phyloP scores from a whole-genome alignment of 352 stramenopile genomes.

The Phytophthora agathidicida region DNA sequence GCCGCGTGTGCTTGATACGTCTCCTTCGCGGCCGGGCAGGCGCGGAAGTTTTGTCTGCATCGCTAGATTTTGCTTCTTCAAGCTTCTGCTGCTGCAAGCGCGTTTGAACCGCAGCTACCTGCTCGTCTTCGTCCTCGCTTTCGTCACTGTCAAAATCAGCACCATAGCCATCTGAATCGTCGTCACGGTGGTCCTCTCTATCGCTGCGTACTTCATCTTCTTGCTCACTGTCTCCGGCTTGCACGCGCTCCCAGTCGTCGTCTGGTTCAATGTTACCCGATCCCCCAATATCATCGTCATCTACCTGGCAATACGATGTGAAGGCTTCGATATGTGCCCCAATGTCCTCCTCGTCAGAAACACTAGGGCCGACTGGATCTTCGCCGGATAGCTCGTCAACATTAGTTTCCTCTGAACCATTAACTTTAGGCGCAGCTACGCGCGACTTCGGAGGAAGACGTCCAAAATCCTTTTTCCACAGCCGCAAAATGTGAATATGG shows the following conservation, averaged over 20 bases:
- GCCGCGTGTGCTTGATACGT: constrained; percentile 27
- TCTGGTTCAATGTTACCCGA: constrained; percentile 10
- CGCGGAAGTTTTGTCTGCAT: constrained; percentile 3
- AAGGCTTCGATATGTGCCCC: constrained; percentile 22
- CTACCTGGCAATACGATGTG: constrained; percentile 16
- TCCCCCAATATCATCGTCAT: constrained; percentile 11
- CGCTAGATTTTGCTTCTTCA: constrained; percentile 25
- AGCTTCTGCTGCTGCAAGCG: constrained; percentile 8
- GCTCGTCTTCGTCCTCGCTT: constrained; percentile 50
- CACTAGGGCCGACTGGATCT: constrained; percentile 5
- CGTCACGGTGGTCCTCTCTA: constrained; percentile 11
- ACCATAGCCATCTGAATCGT: constrained; percentile 60
- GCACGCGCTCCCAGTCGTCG: constrained; percentile 41
- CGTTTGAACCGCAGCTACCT: constrained; percentile 2
- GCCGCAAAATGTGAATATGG: constrained; percentile 76
- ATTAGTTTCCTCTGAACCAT: constrained; percentile 15
- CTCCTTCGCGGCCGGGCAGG: constrained; percentile 19
- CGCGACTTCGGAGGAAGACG: constrained; percentile 54
- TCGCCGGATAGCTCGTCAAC: constrained; percentile 12
- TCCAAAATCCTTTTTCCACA: constrained; percentile 89
- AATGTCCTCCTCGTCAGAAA: constrained; percentile 26
- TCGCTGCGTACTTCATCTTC: constrained; percentile 10
- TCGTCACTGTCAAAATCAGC: constrained; percentile 73
- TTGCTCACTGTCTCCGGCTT: constrained; percentile 3
- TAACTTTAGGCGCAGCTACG: constrained; percentile 7